Evolutionary conservation across 176 grass and related monocot species (phyloP).

Genomic region (Poa pratensis): DNA sequence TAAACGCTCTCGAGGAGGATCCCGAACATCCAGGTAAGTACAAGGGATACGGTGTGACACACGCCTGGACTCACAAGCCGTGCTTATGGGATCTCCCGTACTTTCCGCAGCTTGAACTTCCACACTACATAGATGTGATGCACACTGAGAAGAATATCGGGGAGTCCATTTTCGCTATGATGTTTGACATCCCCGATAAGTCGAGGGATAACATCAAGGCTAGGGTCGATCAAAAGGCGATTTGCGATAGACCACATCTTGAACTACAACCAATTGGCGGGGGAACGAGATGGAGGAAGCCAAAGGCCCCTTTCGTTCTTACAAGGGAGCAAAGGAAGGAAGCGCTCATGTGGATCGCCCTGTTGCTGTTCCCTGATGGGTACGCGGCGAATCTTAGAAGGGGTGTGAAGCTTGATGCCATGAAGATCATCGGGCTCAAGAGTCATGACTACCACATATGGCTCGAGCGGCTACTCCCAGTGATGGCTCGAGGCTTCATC

Average conservation of each 20-base stretch:
- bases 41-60: neutral
- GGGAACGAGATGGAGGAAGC: neutral
- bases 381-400: neutral
- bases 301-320: neutral
- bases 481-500: neutral
- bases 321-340: constrained; percentile 16
- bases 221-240: neutral
- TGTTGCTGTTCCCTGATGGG: neutral
- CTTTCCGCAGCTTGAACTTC: neutral
- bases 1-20: neutral
- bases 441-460: constrained; percentile 2
- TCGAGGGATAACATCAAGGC: neutral
- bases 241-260: neutral
- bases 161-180: neutral
- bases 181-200: neutral
- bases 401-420: neutral
- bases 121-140: neutral
- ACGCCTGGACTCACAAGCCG: neutral
- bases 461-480: neutral
- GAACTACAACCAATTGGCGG: neutral
- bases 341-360: neutral
- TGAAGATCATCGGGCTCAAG: no score
- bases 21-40: neutral
- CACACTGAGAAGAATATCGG: neutral
- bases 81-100: neutral